Conservation (phyloP, 768 basidiomycete genomes). For the Cystobasidium ongulense region DNA sequence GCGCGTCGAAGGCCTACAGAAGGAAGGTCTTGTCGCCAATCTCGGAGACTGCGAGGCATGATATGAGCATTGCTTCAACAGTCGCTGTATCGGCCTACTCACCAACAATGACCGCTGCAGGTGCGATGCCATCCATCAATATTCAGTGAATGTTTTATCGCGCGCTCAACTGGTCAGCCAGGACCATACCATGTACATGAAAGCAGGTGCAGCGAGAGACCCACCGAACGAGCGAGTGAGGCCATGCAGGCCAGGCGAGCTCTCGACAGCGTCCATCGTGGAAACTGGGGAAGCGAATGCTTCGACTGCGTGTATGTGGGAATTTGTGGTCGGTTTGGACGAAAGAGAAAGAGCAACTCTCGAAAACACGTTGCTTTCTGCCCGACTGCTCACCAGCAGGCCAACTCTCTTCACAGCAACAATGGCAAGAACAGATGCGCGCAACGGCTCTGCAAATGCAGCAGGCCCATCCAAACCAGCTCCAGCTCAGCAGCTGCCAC, state of each 20-base stretch:
- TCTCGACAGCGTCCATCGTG: constrained; percentile 4
- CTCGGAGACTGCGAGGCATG: constrained; percentile 28
- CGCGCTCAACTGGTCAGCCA: not conserved
- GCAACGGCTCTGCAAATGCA: constrained; percentile 5
- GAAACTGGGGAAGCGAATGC: not conserved
- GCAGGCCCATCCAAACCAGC: not conserved
- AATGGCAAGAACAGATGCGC: constrained; percentile 15
- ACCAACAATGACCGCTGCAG: constrained; percentile 30
- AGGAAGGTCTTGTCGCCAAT: constrained; percentile 59
- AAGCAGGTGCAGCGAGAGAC: not conserved
- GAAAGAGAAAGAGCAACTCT: not conserved
- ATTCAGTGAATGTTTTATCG: not conserved
- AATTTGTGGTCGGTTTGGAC: not conserved
- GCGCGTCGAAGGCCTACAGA: constrained; percentile 45
- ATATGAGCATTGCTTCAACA: not conserved
- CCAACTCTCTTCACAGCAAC: not conserved
- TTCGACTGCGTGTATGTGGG: not conserved
- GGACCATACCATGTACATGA: not conserved
- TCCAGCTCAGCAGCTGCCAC: constrained; percentile 6
- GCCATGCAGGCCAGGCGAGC: constrained; percentile 11
- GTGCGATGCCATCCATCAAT: not conserved
- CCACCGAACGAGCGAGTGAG: constrained; percentile 14
- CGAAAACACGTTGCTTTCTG: not conserved
- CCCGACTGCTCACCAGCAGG: not conserved
- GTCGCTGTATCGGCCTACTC: not conserved